These are phyloP conservation scores for Lonicera japonica DNA, from an alignment of 129 eudicot genomes.

Conservation along the genomic window DNA sequence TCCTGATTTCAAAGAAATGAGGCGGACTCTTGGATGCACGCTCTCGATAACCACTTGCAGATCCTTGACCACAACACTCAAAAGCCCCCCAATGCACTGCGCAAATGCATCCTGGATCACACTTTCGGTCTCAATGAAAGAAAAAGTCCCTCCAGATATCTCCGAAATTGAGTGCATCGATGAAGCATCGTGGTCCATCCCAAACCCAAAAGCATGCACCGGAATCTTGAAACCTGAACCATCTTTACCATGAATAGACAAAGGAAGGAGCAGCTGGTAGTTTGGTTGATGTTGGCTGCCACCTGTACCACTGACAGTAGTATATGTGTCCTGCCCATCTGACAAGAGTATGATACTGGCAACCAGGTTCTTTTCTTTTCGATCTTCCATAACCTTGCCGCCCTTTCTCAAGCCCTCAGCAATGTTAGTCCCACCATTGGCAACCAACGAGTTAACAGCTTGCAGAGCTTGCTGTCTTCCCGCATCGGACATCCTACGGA, in stretches of 20 bases:
- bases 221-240: conserved; percentile 47
- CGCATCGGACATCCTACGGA: conserved; percentile 63
- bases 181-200: conserved; percentile 72
- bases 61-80: conserved; percentile 81
- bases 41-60: conserved; percentile 46
- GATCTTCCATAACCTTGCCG: conserved; percentile 73
- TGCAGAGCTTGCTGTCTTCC: conserved; percentile 68
- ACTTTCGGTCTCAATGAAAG: conserved; percentile 77
- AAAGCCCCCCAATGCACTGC: conserved; percentile 87
- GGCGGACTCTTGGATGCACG: conserved; percentile 25
- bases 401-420: conserved; percentile 87
- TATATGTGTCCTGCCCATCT: conserved; percentile 83
- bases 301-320: conserved; percentile 31
- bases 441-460: conserved; percentile 73
- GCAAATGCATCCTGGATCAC: conserved; percentile 87
- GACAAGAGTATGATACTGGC: conserved; percentile 82
- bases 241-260: conserved; percentile 35
- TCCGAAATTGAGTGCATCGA: conserved; percentile 76
- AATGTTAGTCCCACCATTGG: conserved; percentile 83
- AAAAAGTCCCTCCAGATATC: conserved; percentile 81
- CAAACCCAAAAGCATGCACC: conserved; percentile 83
- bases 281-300: conserved; percentile 23
- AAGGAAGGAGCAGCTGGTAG: conserved; percentile 50
- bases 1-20: conserved; percentile 55
- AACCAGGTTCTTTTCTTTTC: conserved; percentile 76